These are phyloP conservation scores for Rhizophora mangle DNA, from an alignment of 345 rosid species.

Conservation along the genomic window DNA sequence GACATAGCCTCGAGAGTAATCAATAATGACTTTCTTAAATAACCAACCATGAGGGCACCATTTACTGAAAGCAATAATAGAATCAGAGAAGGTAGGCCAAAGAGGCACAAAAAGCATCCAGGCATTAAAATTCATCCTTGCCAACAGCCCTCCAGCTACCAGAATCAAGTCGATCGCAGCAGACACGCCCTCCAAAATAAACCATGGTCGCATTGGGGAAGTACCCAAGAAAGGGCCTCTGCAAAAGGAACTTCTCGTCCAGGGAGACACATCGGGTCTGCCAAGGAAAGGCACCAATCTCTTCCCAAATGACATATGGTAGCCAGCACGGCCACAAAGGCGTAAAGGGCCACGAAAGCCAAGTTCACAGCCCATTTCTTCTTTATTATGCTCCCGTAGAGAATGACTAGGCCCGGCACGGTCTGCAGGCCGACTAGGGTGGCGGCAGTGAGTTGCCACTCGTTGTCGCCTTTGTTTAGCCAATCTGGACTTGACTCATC, in stretches of 20 bases:
- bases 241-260: conserved; percentile 39
- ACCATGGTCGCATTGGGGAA: conserved; percentile 64
- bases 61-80: conserved; percentile 49
- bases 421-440: conserved; percentile 67
- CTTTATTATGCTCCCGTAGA: conserved; percentile 64
- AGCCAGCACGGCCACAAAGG: conserved; percentile 56
- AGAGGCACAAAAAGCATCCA: conserved; percentile 75
- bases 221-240: conserved; percentile 7
- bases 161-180: conserved; percentile 62
- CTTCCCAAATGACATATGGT: conserved; percentile 49
- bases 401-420: conserved; percentile 62
- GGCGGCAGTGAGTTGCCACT: conserved; percentile 67
- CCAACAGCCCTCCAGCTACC: conserved; percentile 57
- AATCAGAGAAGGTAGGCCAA: conserved; percentile 65
- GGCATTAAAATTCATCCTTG: conserved; percentile 65
- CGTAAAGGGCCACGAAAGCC: conserved; percentile 72
- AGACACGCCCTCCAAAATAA: conserved; percentile 58
- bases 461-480: conserved; percentile 72
- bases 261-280: conserved; percentile 39
- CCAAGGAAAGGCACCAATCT: conserved; percentile 41
- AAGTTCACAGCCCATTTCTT: conserved; percentile 81
- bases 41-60: conserved; percentile 58
- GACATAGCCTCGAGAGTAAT: conserved; percentile 62
- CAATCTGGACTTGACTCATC: conserved; percentile 43
- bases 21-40: conserved; percentile 44